These are phyloP conservation scores for Hansenula sp. DNA, from an alignment of 1,139 yeast species.

Conservation along the genomic window DNA sequence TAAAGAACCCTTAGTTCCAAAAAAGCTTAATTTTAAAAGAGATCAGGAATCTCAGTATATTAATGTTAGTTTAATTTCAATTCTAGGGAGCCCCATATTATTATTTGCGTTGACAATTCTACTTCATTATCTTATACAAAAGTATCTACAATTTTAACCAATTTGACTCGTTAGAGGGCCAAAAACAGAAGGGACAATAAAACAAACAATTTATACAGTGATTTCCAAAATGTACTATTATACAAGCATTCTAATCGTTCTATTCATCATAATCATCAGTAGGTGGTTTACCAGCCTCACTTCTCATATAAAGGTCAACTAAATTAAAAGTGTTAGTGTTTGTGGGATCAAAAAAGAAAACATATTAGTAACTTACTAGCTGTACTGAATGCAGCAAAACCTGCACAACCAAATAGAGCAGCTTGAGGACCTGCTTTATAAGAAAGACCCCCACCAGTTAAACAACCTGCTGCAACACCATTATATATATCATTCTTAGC, in stretches of 20 bases:
- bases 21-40: not conserved
- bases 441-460: constrained; percentile 96
- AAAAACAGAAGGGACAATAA: not conserved
- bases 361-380: constrained; percentile 42
- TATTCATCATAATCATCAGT: constrained; percentile 82
- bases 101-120: not conserved
- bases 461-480: constrained; percentile 90
- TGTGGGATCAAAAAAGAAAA: not conserved
- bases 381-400: constrained; percentile 93
- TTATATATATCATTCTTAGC: constrained; percentile 93
- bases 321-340: not conserved
- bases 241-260: constrained; percentile 1
- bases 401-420: constrained; percentile 90
- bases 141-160: not conserved
- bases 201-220: not conserved
- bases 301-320: constrained; percentile 79
- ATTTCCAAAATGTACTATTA: not conserved
- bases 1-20: no score
- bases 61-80: not conserved
- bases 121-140: not conserved
- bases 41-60: not conserved
- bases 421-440: constrained; percentile 93
- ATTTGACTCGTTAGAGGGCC: no score
- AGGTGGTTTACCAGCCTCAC: constrained; percentile 86
- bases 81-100: not conserved